Evolutionary conservation across 345 rosid species (phyloP).

Genomic region (Citrus glauca): DNA sequence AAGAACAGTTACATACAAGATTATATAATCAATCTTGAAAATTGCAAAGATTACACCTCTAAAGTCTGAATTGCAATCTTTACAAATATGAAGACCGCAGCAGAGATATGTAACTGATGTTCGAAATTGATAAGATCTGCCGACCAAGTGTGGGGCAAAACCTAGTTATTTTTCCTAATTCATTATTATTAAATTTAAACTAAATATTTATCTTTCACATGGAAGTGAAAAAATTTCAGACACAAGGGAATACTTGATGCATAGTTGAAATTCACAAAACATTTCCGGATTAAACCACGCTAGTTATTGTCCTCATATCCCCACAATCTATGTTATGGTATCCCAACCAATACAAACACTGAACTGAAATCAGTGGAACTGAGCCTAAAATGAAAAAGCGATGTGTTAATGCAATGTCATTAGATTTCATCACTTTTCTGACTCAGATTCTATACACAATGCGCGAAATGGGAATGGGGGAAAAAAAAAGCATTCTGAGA

Average conservation of each 20-base stretch:
- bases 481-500: not conserved
- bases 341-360: not conserved
- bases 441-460: not conserved
- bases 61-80: not conserved
- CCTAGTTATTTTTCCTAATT: not conserved
- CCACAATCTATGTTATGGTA: not conserved
- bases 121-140: constrained; percentile 1
- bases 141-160: not conserved
- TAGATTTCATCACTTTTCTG: not conserved
- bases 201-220: not conserved
- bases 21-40: not conserved
- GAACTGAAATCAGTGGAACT: not conserved
- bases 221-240: not conserved
- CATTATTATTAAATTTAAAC: not conserved
- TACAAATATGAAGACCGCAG: not conserved
- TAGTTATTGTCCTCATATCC: not conserved
- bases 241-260: not conserved
- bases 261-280: not conserved
- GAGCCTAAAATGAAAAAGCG: not conserved
- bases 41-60: not conserved
- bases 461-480: not conserved
- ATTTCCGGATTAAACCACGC: not conserved
- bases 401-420: not conserved
- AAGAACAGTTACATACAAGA: constrained; percentile 1
- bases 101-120: not conserved